phyloP scores from a whole-genome alignment of 2,329 filamentous ascomycete species.

The Fusarium subglutinans region DNA sequence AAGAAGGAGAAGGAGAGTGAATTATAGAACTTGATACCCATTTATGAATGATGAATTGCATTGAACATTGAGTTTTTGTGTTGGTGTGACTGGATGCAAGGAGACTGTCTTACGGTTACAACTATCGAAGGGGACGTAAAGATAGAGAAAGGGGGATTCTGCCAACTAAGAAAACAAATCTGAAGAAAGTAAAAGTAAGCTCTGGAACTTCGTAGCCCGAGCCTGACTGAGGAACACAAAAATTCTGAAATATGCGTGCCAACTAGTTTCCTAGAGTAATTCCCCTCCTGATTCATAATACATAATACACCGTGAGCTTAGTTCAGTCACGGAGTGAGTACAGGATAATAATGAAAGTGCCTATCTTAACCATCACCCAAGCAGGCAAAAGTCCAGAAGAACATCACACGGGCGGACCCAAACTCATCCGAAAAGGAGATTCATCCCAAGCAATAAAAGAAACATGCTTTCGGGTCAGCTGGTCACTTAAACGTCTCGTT shows the following conservation, averaged over 20 bases:
- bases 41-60: slow-evolving; percentile 25
- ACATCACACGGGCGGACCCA: rapidly evolving
- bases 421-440: not conserved
- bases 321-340: not conserved
- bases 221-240: not conserved
- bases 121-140: no score
- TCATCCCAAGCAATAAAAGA: not conserved
- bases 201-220: rapidly evolving
- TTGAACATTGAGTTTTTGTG: no score
- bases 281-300: not conserved
- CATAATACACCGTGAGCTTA: no score
- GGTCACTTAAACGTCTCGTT: no score
- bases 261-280: no score
- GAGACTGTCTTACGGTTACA: rapidly evolving
- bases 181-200: rapidly evolving
- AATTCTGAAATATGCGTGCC: rapidly evolving
- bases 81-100: not conserved
- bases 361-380: not conserved
- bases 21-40: slow-evolving; percentile 40
- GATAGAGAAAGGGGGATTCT: no score
- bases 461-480: rapidly evolving
- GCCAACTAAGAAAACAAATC: not conserved
- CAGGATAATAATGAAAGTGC: rapidly evolving
- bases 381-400: rapidly evolving
- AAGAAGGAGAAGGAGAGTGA: slow-evolving; percentile 38